phyloP scores from a whole-genome alignment of 1,139 yeast genomes.

The Candida glucosophila region DNA sequence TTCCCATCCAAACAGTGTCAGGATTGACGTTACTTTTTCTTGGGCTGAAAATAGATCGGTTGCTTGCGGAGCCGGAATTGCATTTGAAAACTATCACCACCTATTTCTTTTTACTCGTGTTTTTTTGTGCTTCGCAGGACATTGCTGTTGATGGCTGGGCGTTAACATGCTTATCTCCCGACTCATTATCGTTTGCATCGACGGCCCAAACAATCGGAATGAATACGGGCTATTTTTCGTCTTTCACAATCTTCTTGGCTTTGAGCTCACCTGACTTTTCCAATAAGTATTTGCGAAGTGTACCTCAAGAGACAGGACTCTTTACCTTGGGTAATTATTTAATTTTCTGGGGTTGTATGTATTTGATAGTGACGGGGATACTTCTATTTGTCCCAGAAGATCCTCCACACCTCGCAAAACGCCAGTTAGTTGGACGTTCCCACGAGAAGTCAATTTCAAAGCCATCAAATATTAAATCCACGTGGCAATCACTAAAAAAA shows the following conservation, averaged over 20 bases:
- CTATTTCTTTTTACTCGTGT: slow-evolving; percentile 67
- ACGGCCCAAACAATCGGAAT: slow-evolving; percentile 96
- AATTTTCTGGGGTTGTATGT: slow-evolving; percentile 68
- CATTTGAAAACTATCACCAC: slow-evolving; percentile 49
- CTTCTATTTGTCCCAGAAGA: slow-evolving; percentile 60
- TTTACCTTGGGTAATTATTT: slow-evolving; percentile 70
- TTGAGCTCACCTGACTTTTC: slow-evolving; percentile 90
- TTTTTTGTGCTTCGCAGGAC: slow-evolving; percentile 95
- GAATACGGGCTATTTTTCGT: slow-evolving; percentile 84
- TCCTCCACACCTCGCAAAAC: slow-evolving; percentile 41
- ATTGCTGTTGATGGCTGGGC: slow-evolving; percentile 99
- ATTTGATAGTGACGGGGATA: slow-evolving; percentile 56
- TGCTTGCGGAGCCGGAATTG: slow-evolving; percentile 48
- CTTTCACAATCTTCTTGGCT: slow-evolving; percentile 86
- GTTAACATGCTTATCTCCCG: slow-evolving; percentile 69
- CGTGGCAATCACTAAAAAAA: slow-evolving; percentile 21
- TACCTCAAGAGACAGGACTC: slow-evolving; percentile 58
- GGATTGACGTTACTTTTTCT: slow-evolving; percentile 59
- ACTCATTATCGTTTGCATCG: slow-evolving; percentile 84
- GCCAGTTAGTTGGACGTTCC: slow-evolving; percentile 31
- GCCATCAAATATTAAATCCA: slow-evolving; percentile 10
- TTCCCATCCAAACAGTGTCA: slow-evolving; percentile 78
- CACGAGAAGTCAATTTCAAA: slow-evolving; percentile 26
- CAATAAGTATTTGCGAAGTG: slow-evolving; percentile 63
- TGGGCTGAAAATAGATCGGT: slow-evolving; percentile 49